Evolutionary conservation across 495 filamentous ascomycete genomes (phyloP), one percentile per base, ranked within the genome.

Genomic region (Bathelium albidoporum): DNA sequence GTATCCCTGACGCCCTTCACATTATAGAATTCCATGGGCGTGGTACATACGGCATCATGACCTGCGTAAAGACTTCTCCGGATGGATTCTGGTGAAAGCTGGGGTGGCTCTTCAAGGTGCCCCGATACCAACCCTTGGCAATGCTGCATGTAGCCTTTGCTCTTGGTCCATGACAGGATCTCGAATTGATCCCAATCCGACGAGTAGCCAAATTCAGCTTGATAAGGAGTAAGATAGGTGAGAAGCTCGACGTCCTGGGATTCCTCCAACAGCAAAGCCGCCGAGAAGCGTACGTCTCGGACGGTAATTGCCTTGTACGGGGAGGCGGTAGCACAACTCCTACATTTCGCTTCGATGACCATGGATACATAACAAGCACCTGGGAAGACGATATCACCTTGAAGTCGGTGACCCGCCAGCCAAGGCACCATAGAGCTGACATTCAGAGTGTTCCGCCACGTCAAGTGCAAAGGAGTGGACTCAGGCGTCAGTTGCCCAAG

Each of bases 281-380:
- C 16, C 14, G 44, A 16, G 22, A 49, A 49, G 44, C 14, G 22
- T 20, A 49, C 11, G n/a, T 49, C 44, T 20, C 44, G 16, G 11
- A 49, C 44, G 10, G 44, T 49, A 16, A 49, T 49, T 12, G 44
- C 44, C 44, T 49, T 49, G 44, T 49, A 49, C n/a, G 14, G 14
- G 10, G 44, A 49, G 44, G n/a, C 44, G 5, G 44, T 18, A 49
- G 44, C 44, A 20, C 44, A 49, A 49, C 18, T 49, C 44, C 44
- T 49, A 20, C 22, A 5, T 20, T 32, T 31, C 12, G 75, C 77
- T 64, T 79, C 76, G 22, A 78, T 69, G 0, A 71, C 75, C 75
- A 76, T 78, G 10, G 72, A 58, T 2, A 80, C 52, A 62, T 74
- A 79, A 0, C 74, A 76, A 4, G 76, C 75, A 20, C 69, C 75